These are phyloP conservation scores for Salvia rosmarinus DNA, from an alignment of 257 asterid genomes.

Conservation along the genomic window DNA sequence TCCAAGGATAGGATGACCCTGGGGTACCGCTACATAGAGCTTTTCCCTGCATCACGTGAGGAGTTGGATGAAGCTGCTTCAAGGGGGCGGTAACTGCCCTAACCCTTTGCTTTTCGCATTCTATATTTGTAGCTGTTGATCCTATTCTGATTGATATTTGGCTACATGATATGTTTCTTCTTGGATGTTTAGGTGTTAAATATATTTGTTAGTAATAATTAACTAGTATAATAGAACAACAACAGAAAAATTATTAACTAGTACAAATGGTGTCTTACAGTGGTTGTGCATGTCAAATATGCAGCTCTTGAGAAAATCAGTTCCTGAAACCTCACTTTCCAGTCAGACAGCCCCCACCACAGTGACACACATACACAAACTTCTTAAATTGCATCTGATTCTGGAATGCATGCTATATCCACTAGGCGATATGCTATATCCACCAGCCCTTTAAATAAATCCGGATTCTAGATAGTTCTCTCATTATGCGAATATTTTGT, in stretches of 20 bases:
- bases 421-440: no score
- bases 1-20: conserved; percentile 88
- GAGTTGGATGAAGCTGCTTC: conserved; percentile 88
- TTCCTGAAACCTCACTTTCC: not conserved
- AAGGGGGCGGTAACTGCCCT: conserved; percentile 73
- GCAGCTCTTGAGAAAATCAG: not conserved
- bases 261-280: not conserved
- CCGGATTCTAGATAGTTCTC: no score
- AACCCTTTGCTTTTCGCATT: conserved; percentile 20
- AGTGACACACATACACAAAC: no score
- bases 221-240: not conserved
- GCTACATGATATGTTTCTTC: conserved; percentile 15
- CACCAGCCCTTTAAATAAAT: no score
- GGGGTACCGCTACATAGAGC: conserved; percentile 82
- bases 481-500: no score
- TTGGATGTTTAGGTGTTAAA: conserved; percentile 13
- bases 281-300: conserved; percentile 1
- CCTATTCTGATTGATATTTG: not conserved
- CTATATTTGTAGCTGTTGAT: conserved; percentile 7
- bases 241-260: not conserved
- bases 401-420: not conserved
- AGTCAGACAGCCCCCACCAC: not conserved
- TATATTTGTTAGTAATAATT: conserved; percentile 1
- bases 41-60: conserved; percentile 84
- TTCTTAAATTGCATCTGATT: conserved; percentile 3